Conservation (phyloP, 2,329 filamentous ascomycete species). For the Paraconiothyrium sp. region DNA sequence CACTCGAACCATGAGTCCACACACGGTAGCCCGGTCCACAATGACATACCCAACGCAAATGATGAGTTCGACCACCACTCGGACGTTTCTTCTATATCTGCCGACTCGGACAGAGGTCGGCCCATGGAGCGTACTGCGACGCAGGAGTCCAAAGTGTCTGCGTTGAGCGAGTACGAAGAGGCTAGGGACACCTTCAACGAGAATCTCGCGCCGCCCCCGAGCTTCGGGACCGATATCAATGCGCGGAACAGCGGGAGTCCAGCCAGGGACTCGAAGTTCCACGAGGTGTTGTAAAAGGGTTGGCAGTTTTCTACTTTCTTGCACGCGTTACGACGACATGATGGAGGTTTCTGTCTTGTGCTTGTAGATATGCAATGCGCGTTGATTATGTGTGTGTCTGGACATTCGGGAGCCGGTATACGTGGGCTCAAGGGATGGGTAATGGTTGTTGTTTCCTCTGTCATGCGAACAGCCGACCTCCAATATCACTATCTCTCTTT, state of each 20-base stretch:
- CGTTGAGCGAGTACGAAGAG: constrained; percentile 61
- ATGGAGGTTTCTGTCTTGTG: neutral
- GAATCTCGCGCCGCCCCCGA: constrained; percentile 51
- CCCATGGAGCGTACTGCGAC: constrained; percentile 7
- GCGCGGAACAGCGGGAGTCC: constrained; percentile 39
- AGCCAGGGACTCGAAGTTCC: constrained; percentile 45
- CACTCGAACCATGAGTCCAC: constrained; percentile 13
- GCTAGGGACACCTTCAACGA: constrained; percentile 62
- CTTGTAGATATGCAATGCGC: neutral
- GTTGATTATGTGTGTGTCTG: neutral
- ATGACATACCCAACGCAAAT: constrained; percentile 18
- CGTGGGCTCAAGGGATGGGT: constrained; percentile 15
- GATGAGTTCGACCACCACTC: constrained; percentile 31
- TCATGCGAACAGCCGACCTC: neutral
- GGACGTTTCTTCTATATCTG: constrained; percentile 49
- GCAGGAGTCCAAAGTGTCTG: neutral
- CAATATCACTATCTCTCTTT: neutral
- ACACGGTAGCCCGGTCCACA: constrained; percentile 21
- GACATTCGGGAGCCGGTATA: constrained; percentile 16
- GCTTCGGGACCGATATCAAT: constrained; percentile 41
- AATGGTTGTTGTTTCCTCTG: constrained; percentile 1
- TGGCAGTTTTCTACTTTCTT: neutral
- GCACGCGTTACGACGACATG: constrained; percentile 9
- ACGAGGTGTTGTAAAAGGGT: constrained; percentile 30
- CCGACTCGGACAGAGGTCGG: constrained; percentile 33